phyloP scores from a whole-genome alignment of 225 moss, liverwort and hornwort genomes.

The Bryoerythrophyllum caledonicum region DNA sequence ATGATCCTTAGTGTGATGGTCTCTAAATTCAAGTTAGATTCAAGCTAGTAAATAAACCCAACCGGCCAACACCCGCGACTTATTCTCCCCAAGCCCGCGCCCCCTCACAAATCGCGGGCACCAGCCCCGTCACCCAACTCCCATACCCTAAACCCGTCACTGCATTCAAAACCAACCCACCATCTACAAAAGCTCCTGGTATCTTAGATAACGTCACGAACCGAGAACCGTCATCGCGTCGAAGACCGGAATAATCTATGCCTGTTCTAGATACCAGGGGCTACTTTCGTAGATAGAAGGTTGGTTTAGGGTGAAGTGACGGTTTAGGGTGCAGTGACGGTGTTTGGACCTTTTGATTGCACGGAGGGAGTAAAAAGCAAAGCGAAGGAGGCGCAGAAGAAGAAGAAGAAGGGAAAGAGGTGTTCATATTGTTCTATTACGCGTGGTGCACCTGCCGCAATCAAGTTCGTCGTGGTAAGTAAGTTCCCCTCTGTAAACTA shows the following conservation, averaged over 20 bases:
- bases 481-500: not conserved
- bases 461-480: not conserved
- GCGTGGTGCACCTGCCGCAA: not conserved
- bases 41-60: not conserved
- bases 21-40: not conserved
- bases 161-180: too few relatives aligned
- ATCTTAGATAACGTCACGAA: not conserved
- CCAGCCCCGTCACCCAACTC: not conserved
- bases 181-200: rapidly evolving
- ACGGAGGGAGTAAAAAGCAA: not conserved
- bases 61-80: not conserved
- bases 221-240: too few relatives aligned
- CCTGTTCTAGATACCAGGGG: too few relatives aligned
- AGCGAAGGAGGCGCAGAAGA: not conserved
- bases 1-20: too few relatives aligned
- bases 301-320: not conserved
- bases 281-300: too few relatives aligned
- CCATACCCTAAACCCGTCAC: not conserved
- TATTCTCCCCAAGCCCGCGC: not conserved
- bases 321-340: not conserved
- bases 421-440: too few relatives aligned
- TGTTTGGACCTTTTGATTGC: too few relatives aligned
- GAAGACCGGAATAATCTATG: too few relatives aligned
- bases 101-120: not conserved
- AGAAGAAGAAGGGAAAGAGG: too few relatives aligned